Percentiles rank a stretch among this genome's conserved stretches.
These are phyloP conservation scores for Polychaeton citri DNA, from an alignment of 2,329 filamentous ascomycete genomes.

Conservation along the genomic window DNA sequence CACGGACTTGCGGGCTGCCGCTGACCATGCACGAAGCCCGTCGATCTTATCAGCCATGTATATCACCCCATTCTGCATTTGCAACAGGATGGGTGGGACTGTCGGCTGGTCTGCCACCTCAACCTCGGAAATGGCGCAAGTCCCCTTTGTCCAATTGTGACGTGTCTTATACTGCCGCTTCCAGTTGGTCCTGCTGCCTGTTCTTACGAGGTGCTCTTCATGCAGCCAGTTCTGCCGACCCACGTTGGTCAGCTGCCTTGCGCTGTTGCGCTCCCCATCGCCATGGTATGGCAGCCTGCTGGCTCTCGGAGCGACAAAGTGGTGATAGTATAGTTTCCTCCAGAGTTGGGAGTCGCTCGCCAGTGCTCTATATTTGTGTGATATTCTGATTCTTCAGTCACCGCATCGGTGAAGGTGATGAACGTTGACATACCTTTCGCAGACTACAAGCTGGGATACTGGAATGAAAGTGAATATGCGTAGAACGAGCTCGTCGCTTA, in stretches of 20 bases:
- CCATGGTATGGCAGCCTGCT: constrained; percentile 58
- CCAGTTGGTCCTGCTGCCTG: constrained; percentile 53
- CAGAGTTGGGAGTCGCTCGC: constrained; percentile 76
- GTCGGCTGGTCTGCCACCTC: constrained; percentile 41
- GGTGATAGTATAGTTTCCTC: constrained; percentile 77
- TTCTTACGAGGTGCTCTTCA: constrained; percentile 42
- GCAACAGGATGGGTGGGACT: constrained; percentile 55
- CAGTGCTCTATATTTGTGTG: constrained; percentile 58
- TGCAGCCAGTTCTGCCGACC: constrained; percentile 37
- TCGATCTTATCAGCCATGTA: constrained; percentile 58
- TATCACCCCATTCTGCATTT: constrained; percentile 62
- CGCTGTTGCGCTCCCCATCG: constrained; percentile 27
- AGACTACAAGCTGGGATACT: constrained; percentile 51
- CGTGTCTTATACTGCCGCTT: constrained; percentile 77
- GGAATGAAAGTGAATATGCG: constrained; percentile 70
- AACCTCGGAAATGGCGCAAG: constrained; percentile 68
- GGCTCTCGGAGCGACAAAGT: constrained; percentile 73
- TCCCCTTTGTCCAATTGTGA: constrained; percentile 81
- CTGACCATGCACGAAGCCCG: constrained; percentile 68
- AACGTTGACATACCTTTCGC: constrained; percentile 37
- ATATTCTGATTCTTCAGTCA: constrained; percentile 48
- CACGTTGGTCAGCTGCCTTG: constrained; percentile 21
- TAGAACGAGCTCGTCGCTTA: constrained; percentile 81
- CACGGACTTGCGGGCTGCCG: constrained; percentile 44
- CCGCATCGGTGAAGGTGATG: no score